Conservation (phyloP, 257 asterid species). For the Capsicum baccatum region DNA sequence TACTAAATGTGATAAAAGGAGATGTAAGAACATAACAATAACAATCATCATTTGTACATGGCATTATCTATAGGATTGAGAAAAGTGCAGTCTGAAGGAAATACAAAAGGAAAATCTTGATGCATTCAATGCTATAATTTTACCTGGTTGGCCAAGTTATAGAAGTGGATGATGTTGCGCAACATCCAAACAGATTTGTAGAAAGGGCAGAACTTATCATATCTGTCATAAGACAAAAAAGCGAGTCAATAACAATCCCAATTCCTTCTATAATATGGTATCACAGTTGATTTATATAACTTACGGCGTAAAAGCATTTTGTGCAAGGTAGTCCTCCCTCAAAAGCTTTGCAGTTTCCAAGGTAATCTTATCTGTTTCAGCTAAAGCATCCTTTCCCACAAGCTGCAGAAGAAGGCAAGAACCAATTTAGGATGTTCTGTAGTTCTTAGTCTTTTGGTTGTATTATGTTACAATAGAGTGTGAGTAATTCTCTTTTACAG, state of each 20-base stretch:
- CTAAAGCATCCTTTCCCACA: constrained; percentile 98
- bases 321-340: constrained; percentile 99
- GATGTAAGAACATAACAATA: not conserved
- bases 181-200: constrained; percentile 99
- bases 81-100: not conserved
- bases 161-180: constrained; percentile 99
- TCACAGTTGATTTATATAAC: constrained; percentile 32
- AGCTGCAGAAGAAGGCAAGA: constrained; percentile 67
- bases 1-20: not conserved
- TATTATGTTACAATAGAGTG: not conserved
- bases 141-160: constrained; percentile 98
- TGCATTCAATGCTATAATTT: not conserved
- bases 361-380: constrained; percentile 95
- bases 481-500: not conserved
- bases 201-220: constrained; percentile 96
- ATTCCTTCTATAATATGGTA: not conserved
- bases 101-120: not conserved
- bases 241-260: constrained; percentile 15
- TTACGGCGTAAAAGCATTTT: constrained; percentile 98
- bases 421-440: not conserved
- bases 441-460: constrained; percentile 6
- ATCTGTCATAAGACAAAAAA: constrained; percentile 53
- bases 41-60: not conserved
- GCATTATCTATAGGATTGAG: not conserved
- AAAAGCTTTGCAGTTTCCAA: constrained; percentile 98